phyloP scores from a whole-genome alignment of 1,284 basidiomycete species.

The Sanghuangporus sanghuang region DNA sequence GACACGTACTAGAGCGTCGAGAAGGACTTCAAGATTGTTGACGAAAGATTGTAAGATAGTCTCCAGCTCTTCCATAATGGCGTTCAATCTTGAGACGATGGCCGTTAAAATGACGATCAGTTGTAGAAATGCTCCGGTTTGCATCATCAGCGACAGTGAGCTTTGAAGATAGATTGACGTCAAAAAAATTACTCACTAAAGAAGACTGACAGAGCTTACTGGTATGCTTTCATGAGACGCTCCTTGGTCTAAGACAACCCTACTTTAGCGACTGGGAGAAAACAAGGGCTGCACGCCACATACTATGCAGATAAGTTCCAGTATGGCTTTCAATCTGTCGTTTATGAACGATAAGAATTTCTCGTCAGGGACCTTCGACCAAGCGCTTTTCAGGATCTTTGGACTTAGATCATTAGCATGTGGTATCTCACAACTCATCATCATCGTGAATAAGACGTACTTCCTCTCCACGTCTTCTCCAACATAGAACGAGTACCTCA shows the following conservation, averaged over 20 bases:
- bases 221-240: conserved; percentile 42
- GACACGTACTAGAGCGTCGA: conserved; percentile 23
- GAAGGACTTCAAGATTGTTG: conserved; percentile 26
- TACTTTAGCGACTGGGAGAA: background rate
- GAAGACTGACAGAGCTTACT: too few relatives aligned
- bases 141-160: conserved; percentile 56
- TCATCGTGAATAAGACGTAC: conserved; percentile 31
- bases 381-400: conserved; percentile 20
- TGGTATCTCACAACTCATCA: background rate
- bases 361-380: conserved; percentile 21
- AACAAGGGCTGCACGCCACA: background rate
- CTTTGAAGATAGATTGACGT: too few relatives aligned
- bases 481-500: conserved; percentile 54
- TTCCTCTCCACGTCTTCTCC: conserved; percentile 34
- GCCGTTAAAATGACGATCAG: conserved; percentile 54
- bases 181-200: too few relatives aligned
- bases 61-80: conserved; percentile 41
- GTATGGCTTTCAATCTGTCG: conserved; percentile 12
- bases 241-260: conserved; percentile 40
- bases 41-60: conserved; percentile 31
- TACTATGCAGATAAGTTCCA: conserved; percentile 19
- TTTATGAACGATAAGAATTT: conserved; percentile 16
- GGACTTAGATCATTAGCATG: conserved; percentile 14
- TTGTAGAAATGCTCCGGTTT: conserved; percentile 67
- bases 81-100: conserved; percentile 51